Evolutionary conservation across 441 rosid genomes (phyloP).

Genomic region (Aleurites moluccanus): DNA sequence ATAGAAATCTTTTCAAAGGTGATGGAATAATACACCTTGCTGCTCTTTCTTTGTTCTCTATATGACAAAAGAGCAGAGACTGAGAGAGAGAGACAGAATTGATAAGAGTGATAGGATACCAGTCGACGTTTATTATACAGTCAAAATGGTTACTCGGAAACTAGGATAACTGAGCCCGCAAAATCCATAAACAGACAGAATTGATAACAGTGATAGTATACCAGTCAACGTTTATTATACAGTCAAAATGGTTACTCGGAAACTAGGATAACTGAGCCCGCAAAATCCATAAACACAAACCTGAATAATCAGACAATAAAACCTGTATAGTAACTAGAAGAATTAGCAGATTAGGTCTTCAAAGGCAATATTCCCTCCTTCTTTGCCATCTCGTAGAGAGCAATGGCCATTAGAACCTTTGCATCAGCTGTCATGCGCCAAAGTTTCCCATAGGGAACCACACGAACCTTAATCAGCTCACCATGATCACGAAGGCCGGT

Average conservation of each 20-base stretch:
- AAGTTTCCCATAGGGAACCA: slow-evolving; percentile 59
- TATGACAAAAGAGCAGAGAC: no score
- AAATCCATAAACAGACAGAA: not conserved
- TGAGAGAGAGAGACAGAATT: no score
- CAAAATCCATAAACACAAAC: not conserved
- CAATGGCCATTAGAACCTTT: slow-evolving; percentile 65
- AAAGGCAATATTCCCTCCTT: slow-evolving; percentile 49
- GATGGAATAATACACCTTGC: no score
- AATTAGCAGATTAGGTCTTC: not conserved
- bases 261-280: not conserved
- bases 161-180: not conserved
- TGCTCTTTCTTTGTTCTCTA: no score
- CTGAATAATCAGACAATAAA: not conserved
- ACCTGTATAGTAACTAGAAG: not conserved
- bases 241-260: not conserved
- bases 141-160: not conserved
- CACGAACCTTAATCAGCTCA: slow-evolving; percentile 73
- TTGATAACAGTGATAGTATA: not conserved
- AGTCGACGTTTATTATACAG: not conserved
- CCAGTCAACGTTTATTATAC: not conserved
- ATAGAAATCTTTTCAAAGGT: not conserved
- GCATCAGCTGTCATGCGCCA: slow-evolving; percentile 83
- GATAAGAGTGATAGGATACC: not conserved
- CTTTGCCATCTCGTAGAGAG: slow-evolving; percentile 75
- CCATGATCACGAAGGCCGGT: slow-evolving; percentile 69